These are phyloP conservation scores for Lasiosphaeriaceae sp. DNA, from an alignment of 495 filamentous ascomycete genomes.

Conservation along the genomic window DNA sequence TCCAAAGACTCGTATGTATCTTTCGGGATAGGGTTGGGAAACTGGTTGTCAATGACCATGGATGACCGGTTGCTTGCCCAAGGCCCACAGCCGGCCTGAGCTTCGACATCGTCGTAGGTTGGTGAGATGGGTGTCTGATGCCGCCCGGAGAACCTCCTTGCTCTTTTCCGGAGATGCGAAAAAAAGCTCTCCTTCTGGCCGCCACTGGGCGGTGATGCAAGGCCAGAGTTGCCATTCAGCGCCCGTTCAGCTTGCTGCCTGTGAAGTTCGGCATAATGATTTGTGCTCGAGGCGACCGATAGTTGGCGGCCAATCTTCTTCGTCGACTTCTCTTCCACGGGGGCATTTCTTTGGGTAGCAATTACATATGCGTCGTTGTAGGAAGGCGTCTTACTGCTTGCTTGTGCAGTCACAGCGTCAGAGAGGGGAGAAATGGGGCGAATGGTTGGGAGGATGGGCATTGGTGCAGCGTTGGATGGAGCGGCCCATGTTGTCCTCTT, in stretches of 20 bases:
- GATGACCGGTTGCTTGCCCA: constrained; percentile 83
- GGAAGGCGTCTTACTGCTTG: constrained; percentile 46
- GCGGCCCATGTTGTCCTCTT: constrained; percentile 90
- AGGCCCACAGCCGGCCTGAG: constrained; percentile 84
- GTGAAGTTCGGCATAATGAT: constrained; percentile 81
- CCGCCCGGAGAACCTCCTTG: constrained; percentile 85
- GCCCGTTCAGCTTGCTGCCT: constrained; percentile 88
- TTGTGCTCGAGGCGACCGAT: constrained; percentile 89
- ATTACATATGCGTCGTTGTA: constrained; percentile 45
- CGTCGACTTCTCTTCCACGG: constrained; percentile 62
- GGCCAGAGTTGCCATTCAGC: constrained; percentile 73
- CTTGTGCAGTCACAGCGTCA: constrained; percentile 88
- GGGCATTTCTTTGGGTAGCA: constrained; percentile 21
- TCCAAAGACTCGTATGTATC: constrained; percentile 68
- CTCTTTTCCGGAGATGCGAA: constrained; percentile 92
- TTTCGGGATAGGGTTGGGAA: constrained; percentile 49
- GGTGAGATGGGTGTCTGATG: constrained; percentile 74
- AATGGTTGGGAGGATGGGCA: constrained; percentile 96
- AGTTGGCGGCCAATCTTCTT: constrained; percentile 97
- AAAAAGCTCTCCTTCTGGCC: constrained; percentile 93
- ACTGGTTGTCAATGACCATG: constrained; percentile 67
- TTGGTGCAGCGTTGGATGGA: constrained; percentile 78
- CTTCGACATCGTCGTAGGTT: constrained; percentile 78
- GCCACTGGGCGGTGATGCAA: constrained; percentile 60
- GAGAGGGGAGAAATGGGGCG: constrained; percentile 90